Evolutionary conservation across 495 filamentous ascomycete genomes (phyloP).

Genomic region (Monascus purpureus): DNA sequence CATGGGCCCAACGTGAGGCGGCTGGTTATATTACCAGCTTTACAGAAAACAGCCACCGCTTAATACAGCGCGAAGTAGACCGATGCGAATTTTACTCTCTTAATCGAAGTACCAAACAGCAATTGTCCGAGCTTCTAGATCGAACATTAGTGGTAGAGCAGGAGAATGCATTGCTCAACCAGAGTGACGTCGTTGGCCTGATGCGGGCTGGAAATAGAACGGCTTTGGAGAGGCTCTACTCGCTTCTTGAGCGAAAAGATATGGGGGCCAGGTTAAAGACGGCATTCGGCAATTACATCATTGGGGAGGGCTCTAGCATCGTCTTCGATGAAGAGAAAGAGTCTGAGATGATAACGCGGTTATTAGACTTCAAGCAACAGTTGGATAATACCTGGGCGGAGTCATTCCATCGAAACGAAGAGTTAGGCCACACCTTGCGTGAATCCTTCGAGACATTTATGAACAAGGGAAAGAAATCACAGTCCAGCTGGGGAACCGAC

Average conservation of each 20-base stretch:
- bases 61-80: conserved; percentile 55
- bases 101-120: conserved; percentile 65
- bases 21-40: conserved; percentile 50
- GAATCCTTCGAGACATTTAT: conserved; percentile 83
- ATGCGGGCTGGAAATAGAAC: conserved; percentile 49
- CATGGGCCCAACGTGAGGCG: conserved; percentile 51
- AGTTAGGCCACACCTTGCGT: conserved; percentile 59
- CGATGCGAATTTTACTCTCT: conserved; percentile 69
- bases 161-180: conserved; percentile 44
- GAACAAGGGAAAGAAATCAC: conserved; percentile 61
- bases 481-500: conserved; percentile 54
- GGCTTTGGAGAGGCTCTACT: conserved; percentile 63
- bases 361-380: conserved; percentile 69
- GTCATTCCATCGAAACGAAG: conserved; percentile 60
- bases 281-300: conserved; percentile 68
- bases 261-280: conserved; percentile 50
- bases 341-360: conserved; percentile 72
- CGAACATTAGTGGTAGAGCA: conserved; percentile 47
- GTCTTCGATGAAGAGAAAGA: conserved; percentile 65
- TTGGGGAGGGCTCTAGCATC: conserved; percentile 58
- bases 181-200: conserved; percentile 49
- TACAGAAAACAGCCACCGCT: conserved; percentile 45
- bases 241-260: conserved; percentile 49
- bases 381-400: conserved; percentile 60
- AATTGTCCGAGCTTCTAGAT: conserved; percentile 57